A percentile compares a stretch with the other conserved stretches of the same genome.
These are phyloP conservation scores for Phallus indusiatus DNA, from an alignment of 768 basidiomycete genomes.

Conservation along the genomic window DNA sequence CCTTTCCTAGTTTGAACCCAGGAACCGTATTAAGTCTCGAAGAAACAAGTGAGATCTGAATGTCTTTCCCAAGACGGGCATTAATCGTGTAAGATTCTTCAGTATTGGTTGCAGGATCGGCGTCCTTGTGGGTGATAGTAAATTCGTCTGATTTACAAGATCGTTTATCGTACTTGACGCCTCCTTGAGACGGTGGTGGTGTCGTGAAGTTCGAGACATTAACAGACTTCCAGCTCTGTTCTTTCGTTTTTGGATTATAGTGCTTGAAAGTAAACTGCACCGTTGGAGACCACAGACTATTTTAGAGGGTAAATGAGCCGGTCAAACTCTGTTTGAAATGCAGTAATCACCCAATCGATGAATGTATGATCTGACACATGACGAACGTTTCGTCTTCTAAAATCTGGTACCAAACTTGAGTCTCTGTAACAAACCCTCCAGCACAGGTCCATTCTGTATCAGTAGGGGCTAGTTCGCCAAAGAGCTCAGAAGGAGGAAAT, in stretches of 20 bases:
- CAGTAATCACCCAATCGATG: slow-evolving; percentile 68
- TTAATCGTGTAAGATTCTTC: slow-evolving; percentile 72
- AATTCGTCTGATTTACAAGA: slow-evolving; percentile 83
- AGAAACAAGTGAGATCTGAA: slow-evolving; percentile 73
- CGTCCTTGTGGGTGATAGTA: slow-evolving; percentile 56
- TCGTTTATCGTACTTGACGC: slow-evolving; percentile 56
- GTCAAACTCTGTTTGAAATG: slow-evolving; percentile 8
- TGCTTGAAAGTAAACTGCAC: slow-evolving; percentile 92
- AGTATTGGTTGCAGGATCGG: slow-evolving; percentile 41
- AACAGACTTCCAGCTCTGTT: slow-evolving; percentile 76
- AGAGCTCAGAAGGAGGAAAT: slow-evolving; percentile 45
- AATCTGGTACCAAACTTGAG: slow-evolving; percentile 78
- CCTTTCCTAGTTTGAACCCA: slow-evolving; percentile 88
- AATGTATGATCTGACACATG: slow-evolving; percentile 84
- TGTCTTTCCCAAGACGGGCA: slow-evolving; percentile 68
- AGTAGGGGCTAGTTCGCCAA: slow-evolving; percentile 63
- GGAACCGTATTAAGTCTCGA: slow-evolving; percentile 58
- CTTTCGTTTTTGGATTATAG: slow-evolving; percentile 66
- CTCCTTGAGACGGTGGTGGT: slow-evolving; percentile 37
- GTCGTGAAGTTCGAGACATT: slow-evolving; percentile 75
- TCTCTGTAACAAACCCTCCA: slow-evolving; percentile 83
- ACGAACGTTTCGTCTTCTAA: slow-evolving; percentile 70
- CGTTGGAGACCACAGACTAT: slow-evolving; percentile 85
- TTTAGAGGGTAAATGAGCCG: slow-evolving; percentile 5
- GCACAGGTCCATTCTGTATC: slow-evolving; percentile 78